These are phyloP conservation scores for Rhodotorula sp. DNA, from an alignment of 1,284 basidiomycete species.

Conservation along the genomic window DNA sequence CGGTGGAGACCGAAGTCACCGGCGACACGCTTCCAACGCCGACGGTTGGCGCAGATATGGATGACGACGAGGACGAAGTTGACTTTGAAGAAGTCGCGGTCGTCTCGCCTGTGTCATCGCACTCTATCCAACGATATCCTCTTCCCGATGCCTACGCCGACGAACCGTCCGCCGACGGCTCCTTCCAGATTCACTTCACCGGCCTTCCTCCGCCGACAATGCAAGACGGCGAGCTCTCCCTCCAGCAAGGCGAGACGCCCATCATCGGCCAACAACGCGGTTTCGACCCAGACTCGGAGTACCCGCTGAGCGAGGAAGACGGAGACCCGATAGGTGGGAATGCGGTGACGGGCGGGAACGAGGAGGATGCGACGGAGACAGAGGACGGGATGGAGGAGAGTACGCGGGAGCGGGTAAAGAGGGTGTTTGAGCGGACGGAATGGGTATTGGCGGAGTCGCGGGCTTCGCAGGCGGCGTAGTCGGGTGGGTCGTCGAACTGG, in stretches of 20 bases:
- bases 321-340: background rate
- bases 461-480: background rate
- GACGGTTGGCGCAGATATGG: constrained; percentile 1
- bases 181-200: constrained; percentile 25
- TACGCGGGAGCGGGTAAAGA: constrained; percentile 11
- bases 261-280: constrained; percentile 16
- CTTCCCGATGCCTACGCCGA: constrained; percentile 4
- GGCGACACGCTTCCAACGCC: background rate
- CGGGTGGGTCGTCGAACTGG: background rate
- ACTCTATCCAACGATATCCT: background rate
- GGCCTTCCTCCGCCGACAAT: constrained; percentile 19
- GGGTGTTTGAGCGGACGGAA: constrained; percentile 24
- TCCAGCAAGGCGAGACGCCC: constrained; percentile 6
- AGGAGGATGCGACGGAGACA: background rate
- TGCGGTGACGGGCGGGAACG: background rate
- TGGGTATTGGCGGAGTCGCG: constrained; percentile 4
- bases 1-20: constrained; percentile 8
- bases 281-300: constrained; percentile 36
- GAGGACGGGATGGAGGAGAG: constrained; percentile 9
- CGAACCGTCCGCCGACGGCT: constrained; percentile 7
- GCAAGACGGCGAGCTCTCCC: constrained; percentile 15
- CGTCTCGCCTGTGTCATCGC: background rate
- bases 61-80: constrained; percentile 20
- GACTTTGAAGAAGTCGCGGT: constrained; percentile 32
- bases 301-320: constrained; percentile 21